Evolutionary conservation across 2,329 filamentous ascomycete species (phyloP).

Genomic region (Monosporascus sp.): DNA sequence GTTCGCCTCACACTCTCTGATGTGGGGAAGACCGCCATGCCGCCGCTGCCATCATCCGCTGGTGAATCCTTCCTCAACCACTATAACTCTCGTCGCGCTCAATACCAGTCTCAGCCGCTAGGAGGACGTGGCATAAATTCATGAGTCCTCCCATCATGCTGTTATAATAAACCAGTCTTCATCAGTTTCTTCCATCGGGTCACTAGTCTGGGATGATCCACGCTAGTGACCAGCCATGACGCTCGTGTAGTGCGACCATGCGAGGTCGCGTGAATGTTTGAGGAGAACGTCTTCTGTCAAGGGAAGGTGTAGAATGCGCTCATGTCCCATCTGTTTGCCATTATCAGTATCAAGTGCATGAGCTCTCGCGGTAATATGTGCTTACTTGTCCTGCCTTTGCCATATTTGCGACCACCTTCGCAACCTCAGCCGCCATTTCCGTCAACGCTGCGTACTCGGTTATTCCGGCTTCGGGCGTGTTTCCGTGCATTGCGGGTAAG

Average conservation of each 20-base stretch:
- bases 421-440: conserved; percentile 29
- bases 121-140: too few relatives aligned
- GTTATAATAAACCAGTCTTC: too few relatives aligned
- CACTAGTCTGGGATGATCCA: not conserved
- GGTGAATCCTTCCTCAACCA: too few relatives aligned
- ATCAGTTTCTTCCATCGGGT: not conserved
- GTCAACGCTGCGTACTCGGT: conserved; percentile 28
- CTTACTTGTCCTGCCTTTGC: conserved; percentile 26
- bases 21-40: too few relatives aligned
- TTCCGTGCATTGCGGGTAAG: conserved; percentile 48
- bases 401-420: conserved; percentile 25
- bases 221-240: conserved; percentile 23
- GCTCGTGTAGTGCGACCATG: conserved; percentile 26
- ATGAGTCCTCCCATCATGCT: too few relatives aligned
- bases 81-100: too few relatives aligned
- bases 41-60: too few relatives aligned
- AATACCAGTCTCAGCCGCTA: too few relatives aligned
- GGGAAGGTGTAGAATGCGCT: conserved; percentile 26
- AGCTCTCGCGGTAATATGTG: not conserved
- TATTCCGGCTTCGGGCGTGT: conserved; percentile 26
- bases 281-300: conserved; percentile 29
- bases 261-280: conserved; percentile 26
- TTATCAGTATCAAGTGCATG: conserved; percentile 11
- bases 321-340: conserved; percentile 21
- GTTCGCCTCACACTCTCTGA: too few relatives aligned